Evolutionary conservation across 192 early-diverging fungal genomes (phyloP).

Genomic region (Entomortierella parvispora): DNA sequence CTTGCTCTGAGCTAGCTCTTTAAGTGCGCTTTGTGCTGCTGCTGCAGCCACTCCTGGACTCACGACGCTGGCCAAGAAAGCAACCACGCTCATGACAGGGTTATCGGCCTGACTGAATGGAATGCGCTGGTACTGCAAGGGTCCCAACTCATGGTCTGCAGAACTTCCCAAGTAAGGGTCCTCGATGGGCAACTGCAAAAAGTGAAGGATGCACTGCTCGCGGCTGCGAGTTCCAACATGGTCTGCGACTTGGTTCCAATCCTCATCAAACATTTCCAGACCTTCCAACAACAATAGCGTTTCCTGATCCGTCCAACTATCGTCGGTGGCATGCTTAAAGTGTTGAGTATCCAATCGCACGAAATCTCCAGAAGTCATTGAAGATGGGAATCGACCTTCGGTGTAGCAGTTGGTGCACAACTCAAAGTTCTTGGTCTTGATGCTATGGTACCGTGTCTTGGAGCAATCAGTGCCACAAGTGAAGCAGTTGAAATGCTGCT

Average conservation of each 20-base stretch:
- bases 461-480: conserved; percentile 92
- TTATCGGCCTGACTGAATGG: conserved; percentile 90
- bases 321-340: conserved; percentile 64
- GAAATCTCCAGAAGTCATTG: conserved; percentile 88
- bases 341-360: conserved; percentile 69
- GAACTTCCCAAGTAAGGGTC: conserved; percentile 71
- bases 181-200: conserved; percentile 90
- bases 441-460: conserved; percentile 79
- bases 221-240: conserved; percentile 92
- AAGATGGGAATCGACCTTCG: conserved; percentile 91
- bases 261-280: conserved; percentile 93
- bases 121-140: conserved; percentile 77
- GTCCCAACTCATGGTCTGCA: conserved; percentile 62
- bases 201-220: conserved; percentile 92
- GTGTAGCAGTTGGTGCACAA: conserved; percentile 90
- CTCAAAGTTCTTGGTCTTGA: conserved; percentile 76
- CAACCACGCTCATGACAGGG: conserved; percentile 90
- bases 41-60: conserved; percentile 88
- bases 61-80: conserved; percentile 89
- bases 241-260: conserved; percentile 92
- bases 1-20: conserved; percentile 65
- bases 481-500: conserved; percentile 68
- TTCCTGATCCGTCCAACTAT: conserved; percentile 90
- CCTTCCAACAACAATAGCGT: conserved; percentile 90
- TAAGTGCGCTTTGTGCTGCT: conserved; percentile 86